Evolutionary conservation across 441 rosid genomes (phyloP), one percentile per base, ranked within the genome.

Genomic region (Gossypium davidsonii): DNA sequence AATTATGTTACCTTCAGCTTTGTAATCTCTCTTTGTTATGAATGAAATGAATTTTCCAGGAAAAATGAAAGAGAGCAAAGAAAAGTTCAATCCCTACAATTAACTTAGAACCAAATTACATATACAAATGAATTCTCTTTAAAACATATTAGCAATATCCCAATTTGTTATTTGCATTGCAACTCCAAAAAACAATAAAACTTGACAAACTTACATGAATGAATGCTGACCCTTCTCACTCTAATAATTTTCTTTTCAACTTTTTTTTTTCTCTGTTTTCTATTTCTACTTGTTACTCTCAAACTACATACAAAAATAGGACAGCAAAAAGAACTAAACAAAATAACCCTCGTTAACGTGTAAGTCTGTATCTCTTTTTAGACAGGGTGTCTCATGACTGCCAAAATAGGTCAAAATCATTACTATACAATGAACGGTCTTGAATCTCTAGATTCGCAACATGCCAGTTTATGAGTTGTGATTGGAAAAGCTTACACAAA

Each of bases 371-470:
- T 57, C 49, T 71, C 61, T 39, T 71, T 28, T 71, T 28, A 23
- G 37, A 70, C 57, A 23, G 44, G 55, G 62, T 1, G 90, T 20
- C 60, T 95, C 90, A 92, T 6, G 98, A 94, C 86, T 91, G 99
- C 99, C 98, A 96, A 84, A 96, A 96, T 79, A 96, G 83, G 83
- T 88, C 93, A 71, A 80, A 91, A 83, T 89, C 90, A 67, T 83
- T 86, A 80, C 98, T 91, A 78, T 96, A 94, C 94, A 96, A 87
- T 2, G 98, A 91, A 75, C 97, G 97, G 83, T 96, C 99, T 85
- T 96, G 99, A 77, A 96, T 96, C 89, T 96, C 99, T 82, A 92
- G 88, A 81, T 96, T 96, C 1, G 98, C 98, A 60, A 94, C 88
- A 77, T 96, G 99, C 88, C 98, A 88, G 72, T 96, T 94, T 76